Conservation (phyloP, 1,139 yeast genomes). For the Kodamaea fungicola region DNA sequence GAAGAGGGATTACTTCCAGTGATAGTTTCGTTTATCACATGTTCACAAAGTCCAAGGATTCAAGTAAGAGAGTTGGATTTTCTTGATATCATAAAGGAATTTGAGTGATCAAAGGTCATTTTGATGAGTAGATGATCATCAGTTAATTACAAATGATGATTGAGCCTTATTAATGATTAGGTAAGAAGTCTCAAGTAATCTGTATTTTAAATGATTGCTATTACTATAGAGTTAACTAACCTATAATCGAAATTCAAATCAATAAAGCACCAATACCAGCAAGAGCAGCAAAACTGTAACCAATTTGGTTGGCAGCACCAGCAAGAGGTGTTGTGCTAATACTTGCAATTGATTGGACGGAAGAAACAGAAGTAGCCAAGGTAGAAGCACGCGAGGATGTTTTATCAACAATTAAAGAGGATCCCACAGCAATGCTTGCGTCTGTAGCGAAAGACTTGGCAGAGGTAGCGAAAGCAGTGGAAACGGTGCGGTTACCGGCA, state of each 20-base stretch:
- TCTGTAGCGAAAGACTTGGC: slow-evolving; percentile 4
- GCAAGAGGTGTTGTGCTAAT: slow-evolving; percentile 2
- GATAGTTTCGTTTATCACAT: slow-evolving; percentile 22
- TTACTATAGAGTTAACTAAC: too few relatives aligned
- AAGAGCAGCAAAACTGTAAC: slow-evolving; percentile 19
- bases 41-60: slow-evolving; percentile 7
- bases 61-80: slow-evolving; percentile 4
- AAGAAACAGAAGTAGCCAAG: slow-evolving; percentile 20
- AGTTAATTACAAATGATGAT: too few relatives aligned
- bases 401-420: slow-evolving; percentile 3
- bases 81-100: too few relatives aligned
- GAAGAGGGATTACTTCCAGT: slow-evolving; percentile 19
- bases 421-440: slow-evolving; percentile 11
- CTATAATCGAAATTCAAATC: slow-evolving; percentile 13
- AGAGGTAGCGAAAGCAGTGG: slow-evolving; percentile 24
- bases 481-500: slow-evolving; percentile 36
- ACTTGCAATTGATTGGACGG: background rate
- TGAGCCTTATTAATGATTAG: too few relatives aligned
- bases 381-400: slow-evolving; percentile 17
- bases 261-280: slow-evolving; percentile 25
- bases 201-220: too few relatives aligned
- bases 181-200: too few relatives aligned
- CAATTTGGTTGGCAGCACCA: slow-evolving; percentile 9
- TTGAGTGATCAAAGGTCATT: too few relatives aligned
- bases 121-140: too few relatives aligned